Evolutionary conservation across 768 basidiomycete genomes (phyloP), one percentile per base, ranked within the genome.

Genomic region (Tephrocybe sp.): DNA sequence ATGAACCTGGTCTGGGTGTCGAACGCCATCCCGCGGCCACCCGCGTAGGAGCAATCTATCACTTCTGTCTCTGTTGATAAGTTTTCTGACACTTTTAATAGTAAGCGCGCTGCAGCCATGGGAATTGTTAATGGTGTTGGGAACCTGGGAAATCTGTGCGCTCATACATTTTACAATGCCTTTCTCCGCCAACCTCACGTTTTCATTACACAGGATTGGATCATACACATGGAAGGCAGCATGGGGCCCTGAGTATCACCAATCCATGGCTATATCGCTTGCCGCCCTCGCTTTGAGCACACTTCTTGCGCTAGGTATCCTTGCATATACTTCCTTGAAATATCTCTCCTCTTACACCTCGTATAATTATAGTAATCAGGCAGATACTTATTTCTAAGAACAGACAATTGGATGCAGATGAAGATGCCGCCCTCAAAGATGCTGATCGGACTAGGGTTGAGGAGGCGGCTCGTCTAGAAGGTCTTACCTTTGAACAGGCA

Each of bases 171-270:
- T 12, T 6, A 26, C 11, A 8, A 26, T 39, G 22, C 25, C 38
- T n/a, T 22, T 35, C 21, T 41, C 30, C 3, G 22, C 34, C 26
- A 19, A 43, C 2, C 24, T 34, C 15, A 26, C 19, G 19, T 15
- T 8, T 18, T 9, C 11, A 19, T 18, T 13, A 34, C 30, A n/a
- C 9, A 85, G 83, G 3, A 79, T 82, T 56, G 78, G 80, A 2
- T 83, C 82, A 0, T 85, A 77, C 56, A 73, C 76, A 0, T 86
- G 84, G 84, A 79, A 79, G 56, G 59, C 77, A 3, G 59, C 61
- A n/a, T 86, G 84, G 83, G 71, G 80, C 7, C 84, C 84, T 0
- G 56, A 73, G 52, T 86, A 86, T 56, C 82, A 83, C 40, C 82
- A 70, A 35, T 82, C 82, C 0, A 82, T 86, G 80, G 68, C 70